Evolutionary conservation across 2,329 filamentous ascomycete genomes (phyloP).

Genomic region (Fusarium sp.): DNA sequence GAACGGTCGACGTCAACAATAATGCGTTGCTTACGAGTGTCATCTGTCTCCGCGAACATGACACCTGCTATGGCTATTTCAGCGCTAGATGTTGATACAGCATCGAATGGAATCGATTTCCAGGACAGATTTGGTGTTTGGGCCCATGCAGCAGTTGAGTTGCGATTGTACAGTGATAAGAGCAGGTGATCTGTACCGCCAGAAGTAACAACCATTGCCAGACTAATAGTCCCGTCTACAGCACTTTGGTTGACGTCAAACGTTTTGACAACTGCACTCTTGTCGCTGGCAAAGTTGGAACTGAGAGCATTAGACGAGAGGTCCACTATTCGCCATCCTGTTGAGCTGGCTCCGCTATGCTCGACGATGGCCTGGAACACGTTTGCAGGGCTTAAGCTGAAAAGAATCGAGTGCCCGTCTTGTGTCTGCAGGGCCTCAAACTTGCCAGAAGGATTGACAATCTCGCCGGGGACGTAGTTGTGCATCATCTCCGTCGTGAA

Average conservation of each 20-base stretch:
- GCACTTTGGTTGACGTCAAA: neutral
- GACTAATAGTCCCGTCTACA: neutral
- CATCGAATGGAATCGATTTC: neutral
- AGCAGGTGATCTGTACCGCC: neutral
- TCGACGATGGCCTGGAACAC: neutral
- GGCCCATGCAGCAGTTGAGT: neutral
- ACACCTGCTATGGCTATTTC: neutral
- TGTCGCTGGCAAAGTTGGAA: neutral
- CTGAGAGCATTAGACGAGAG: rapidly evolving
- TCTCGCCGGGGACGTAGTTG: neutral
- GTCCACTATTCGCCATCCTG: neutral
- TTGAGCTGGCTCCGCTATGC: neutral
- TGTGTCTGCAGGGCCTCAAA: neutral
- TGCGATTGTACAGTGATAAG: neutral
- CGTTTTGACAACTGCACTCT: neutral
- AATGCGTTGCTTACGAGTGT: neutral
- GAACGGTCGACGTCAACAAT: neutral
- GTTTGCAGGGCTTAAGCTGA: rapidly evolving
- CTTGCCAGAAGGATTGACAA: neutral
- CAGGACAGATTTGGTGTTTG: neutral
- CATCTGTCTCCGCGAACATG: neutral
- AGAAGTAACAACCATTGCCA: neutral
- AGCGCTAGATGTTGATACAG: rapidly evolving
- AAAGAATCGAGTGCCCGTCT: neutral
- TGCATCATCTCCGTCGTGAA: neutral